A percentile compares a stretch with the other conserved stretches of the same genome.
These are phyloP conservation scores for Teunomyces kruisii DNA, from an alignment of 805 yeast species.

Conservation along the genomic window DNA sequence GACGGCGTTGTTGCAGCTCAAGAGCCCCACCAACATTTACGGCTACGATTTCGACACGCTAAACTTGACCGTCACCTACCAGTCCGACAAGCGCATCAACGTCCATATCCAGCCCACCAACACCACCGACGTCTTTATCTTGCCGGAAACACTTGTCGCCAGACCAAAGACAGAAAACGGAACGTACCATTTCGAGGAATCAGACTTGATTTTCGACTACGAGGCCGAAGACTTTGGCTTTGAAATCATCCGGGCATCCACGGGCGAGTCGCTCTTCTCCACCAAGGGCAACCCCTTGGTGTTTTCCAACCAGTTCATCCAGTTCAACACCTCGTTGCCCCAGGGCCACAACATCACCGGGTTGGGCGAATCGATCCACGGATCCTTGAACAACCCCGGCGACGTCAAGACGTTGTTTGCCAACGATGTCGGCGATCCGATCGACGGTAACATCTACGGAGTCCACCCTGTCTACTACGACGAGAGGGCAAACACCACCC, in stretches of 20 bases:
- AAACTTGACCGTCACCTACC: slow-evolving; percentile 20
- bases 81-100: slow-evolving; percentile 15
- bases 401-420: slow-evolving; percentile 27
- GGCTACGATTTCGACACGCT: slow-evolving; percentile 23
- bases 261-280: slow-evolving; percentile 25
- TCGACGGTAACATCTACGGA: slow-evolving; percentile 32
- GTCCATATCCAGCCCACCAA: slow-evolving; percentile 20
- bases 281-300: slow-evolving; percentile 29
- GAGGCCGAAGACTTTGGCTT: slow-evolving; percentile 12
- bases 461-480: slow-evolving; percentile 32
- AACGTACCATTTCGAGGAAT: slow-evolving; percentile 9
- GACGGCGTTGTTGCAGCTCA: slow-evolving; percentile 15
- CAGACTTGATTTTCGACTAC: slow-evolving; percentile 18
- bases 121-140: slow-evolving; percentile 19
- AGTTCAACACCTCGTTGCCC: slow-evolving; percentile 28
- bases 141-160: slow-evolving; percentile 17
- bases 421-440: slow-evolving; percentile 24
- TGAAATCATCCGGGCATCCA: slow-evolving; percentile 18
- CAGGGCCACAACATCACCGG: slow-evolving; percentile 25
- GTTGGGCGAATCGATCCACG: slow-evolving; percentile 32
- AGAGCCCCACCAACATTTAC: slow-evolving; percentile 19
- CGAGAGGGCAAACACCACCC: slow-evolving; percentile 23
- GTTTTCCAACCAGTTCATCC: slow-evolving; percentile 31
- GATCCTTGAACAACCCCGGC: slow-evolving; percentile 23
- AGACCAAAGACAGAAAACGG: slow-evolving; percentile 13